Base-by-base conservation (phyloP, 2,329 filamentous ascomycete species). In the Cordyceps cicadae region DNA sequence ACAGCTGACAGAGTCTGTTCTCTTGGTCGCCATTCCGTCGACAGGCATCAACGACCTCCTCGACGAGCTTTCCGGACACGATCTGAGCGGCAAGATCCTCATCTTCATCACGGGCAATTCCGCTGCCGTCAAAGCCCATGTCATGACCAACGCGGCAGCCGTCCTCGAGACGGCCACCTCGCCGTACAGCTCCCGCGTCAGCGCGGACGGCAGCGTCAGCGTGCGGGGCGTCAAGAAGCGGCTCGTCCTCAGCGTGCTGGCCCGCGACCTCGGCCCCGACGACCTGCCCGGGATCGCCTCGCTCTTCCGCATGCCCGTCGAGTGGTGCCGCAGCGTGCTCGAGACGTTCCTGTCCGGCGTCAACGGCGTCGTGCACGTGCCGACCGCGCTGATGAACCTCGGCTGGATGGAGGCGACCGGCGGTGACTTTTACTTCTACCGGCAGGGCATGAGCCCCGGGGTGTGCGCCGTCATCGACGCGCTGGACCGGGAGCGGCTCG, bases 341-440 rank as follows among this genome's bases (percentile, higher is more conserved):
- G 59, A 63, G 21, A 63, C 58, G 4, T 63, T 64, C 52, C 43
- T 63, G 6, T 61, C 61, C 12, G 59, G 54, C 21, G 3, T 63
- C 45, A 64, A 62, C 19, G 63, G 61, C n/a, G 59, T 64, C 6
- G 51, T 64, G 4, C 63, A 64, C 34, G 63, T 62, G 7, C 63
- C 63, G 5, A 63, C 63, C 1, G 53, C 62, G 2, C 49, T 64
- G 19, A 54, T 64, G 58, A 64, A 63, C 41, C 46, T 64, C 15
- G 61, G 63, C 21, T 64, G 63, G 63, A 62, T 61, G 17, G 63
- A 64, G 45, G 61, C 61, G 2, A 64, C 63, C 21, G 51, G 59
- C 46, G 62, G 63, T 9, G 62, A 63, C 59, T 64, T 64, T 21
- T 63, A 56, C 59, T 63, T 63, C 32, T 64, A 64, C 59, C 58